phyloP scores from a whole-genome alignment of 305 asterid genomes.

The Fraxinus dipetala region DNA sequence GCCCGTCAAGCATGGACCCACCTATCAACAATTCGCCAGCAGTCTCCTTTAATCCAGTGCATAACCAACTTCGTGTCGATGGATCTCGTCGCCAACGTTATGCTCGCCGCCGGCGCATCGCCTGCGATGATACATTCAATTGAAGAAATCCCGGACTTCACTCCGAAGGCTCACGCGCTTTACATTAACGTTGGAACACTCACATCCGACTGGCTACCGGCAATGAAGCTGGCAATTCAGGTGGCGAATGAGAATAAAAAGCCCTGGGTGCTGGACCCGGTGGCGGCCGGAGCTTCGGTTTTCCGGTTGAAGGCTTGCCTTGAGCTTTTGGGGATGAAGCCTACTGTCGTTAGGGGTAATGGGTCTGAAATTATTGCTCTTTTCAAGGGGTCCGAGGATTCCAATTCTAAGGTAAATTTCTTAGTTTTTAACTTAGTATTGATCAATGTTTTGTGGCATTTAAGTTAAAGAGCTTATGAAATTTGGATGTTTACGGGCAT shows the following conservation, averaged over 20 bases:
- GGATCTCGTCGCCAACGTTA: slow-evolving; percentile 85
- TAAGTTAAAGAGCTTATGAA: neutral
- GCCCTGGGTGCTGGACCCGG: slow-evolving; percentile 98
- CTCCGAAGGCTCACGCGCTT: slow-evolving; percentile 62
- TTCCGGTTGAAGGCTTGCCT: slow-evolving; percentile 71
- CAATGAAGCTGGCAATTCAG: slow-evolving; percentile 67
- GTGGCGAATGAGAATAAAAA: slow-evolving; percentile 46
- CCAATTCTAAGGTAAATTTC: slow-evolving; percentile 50
- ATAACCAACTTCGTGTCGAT: slow-evolving; percentile 84
- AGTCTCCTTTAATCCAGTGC: slow-evolving; percentile 76
- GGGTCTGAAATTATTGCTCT: slow-evolving; percentile 87
- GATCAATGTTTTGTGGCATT: neutral
- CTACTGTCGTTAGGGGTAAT: slow-evolving; percentile 77
- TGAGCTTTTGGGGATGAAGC: slow-evolving; percentile 59
- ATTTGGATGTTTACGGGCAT: neutral
- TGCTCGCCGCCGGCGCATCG: slow-evolving; percentile 79
- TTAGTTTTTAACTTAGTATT: neutral
- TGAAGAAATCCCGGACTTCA: slow-evolving; percentile 73
- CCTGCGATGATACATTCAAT: slow-evolving; percentile 87
- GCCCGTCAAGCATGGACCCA: slow-evolving; percentile 54
- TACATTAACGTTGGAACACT: slow-evolving; percentile 85
- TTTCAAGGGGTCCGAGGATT: slow-evolving; percentile 49
- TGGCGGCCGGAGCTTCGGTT: slow-evolving; percentile 73
- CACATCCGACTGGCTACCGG: slow-evolving; percentile 68
- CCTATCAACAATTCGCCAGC: slow-evolving; percentile 37